These are phyloP conservation scores for Xylaria sp. DNA, from an alignment of 2,329 filamentous ascomycete species.

Conservation along the genomic window DNA sequence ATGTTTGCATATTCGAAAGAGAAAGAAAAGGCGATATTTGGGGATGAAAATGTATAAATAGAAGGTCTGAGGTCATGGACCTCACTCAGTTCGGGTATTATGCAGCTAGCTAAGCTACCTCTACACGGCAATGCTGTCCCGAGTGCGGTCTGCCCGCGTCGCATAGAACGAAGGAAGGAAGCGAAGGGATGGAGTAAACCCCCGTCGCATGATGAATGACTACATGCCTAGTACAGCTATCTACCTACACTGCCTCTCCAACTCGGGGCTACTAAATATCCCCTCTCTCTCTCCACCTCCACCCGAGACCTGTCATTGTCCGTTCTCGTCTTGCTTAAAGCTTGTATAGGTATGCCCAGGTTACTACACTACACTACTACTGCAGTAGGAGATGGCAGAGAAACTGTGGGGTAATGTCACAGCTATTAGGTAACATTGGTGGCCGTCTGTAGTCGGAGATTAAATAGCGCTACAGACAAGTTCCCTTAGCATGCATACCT, in stretches of 20 bases:
- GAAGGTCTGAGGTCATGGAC: constrained; percentile 21
- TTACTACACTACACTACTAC: too few species aligned
- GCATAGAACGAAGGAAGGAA: constrained; percentile 27
- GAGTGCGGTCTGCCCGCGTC: constrained; percentile 34
- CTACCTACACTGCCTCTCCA: constrained; percentile 14
- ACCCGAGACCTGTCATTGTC: constrained; percentile 11
- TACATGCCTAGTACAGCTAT: not conserved
- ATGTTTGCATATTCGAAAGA: not conserved
- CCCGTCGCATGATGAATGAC: constrained; percentile 12
- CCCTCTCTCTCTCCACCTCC: constrained; percentile 5
- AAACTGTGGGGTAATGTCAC: constrained; percentile 29
- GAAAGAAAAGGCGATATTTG: constrained; percentile 9
- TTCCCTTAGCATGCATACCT: not conserved
- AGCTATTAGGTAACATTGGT: constrained; percentile 15
- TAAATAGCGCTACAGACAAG: not conserved
- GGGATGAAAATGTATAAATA: constrained; percentile 28
- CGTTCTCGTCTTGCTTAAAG: constrained; percentile 2
- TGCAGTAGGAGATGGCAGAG: not conserved
- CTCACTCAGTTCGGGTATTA: not conserved
- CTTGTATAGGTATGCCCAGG: too few species aligned
- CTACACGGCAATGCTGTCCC: constrained; percentile 1
- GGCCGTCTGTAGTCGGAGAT: constrained; percentile 18
- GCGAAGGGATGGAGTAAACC: not conserved
- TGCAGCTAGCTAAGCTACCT: not conserved
- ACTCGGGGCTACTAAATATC: not conserved